These are phyloP conservation scores for Microdochium bolleyi DNA, from an alignment of 2,329 filamentous ascomycete genomes.

Conservation along the genomic window DNA sequence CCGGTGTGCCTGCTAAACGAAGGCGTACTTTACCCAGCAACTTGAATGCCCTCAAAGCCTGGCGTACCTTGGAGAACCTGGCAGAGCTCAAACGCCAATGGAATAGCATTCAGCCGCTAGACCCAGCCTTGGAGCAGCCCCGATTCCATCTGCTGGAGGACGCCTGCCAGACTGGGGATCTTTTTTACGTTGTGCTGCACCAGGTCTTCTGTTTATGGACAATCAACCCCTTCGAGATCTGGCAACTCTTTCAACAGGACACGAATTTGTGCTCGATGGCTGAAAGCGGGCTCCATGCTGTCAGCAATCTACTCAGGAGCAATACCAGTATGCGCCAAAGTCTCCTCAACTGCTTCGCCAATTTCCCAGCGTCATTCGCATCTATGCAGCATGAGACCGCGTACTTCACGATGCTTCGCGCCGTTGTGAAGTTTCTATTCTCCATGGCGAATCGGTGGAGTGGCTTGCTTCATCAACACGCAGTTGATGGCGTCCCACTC, in stretches of 20 bases:
- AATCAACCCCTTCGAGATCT: constrained; percentile 22
- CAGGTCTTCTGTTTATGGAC: constrained; percentile 56
- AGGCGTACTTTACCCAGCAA: not conserved
- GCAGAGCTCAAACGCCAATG: not conserved
- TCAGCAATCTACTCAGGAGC: constrained; percentile 26
- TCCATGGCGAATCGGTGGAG: constrained; percentile 33
- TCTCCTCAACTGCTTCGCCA: constrained; percentile 23
- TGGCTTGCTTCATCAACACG: constrained; percentile 24
- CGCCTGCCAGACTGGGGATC: constrained; percentile 48
- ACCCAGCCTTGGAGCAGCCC: constrained; percentile 28
- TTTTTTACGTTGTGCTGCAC: constrained; percentile 58
- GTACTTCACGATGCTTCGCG: constrained; percentile 10
- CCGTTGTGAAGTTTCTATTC: constrained; percentile 24
- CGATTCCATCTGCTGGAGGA: constrained; percentile 47
- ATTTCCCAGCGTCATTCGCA: constrained; percentile 22
- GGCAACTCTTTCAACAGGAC: constrained; percentile 8
- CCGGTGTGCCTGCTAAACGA: not conserved
- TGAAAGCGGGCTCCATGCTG: constrained; percentile 23
- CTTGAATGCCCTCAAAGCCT: not conserved
- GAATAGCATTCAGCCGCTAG: constrained; percentile 5
- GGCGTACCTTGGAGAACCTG: not conserved
- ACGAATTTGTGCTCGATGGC: constrained; percentile 20
- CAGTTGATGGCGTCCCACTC: constrained; percentile 37
- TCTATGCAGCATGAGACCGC: constrained; percentile 4
- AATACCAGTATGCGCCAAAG: constrained; percentile 22